phyloP scores from a whole-genome alignment of 345 rosid species.

The Triadica sebifera region DNA sequence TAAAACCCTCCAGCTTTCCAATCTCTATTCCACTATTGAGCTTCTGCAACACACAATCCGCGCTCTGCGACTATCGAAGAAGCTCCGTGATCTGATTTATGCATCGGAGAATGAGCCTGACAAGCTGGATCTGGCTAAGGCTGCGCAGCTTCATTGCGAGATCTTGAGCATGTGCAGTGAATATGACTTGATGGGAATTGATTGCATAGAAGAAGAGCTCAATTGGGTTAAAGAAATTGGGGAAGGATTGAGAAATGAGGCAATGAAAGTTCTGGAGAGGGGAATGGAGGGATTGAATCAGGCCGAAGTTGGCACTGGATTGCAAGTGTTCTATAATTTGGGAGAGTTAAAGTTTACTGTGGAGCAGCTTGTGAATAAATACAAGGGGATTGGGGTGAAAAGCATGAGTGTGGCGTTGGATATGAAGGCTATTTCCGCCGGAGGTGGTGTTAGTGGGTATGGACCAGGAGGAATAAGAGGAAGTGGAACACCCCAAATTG shows the following conservation, averaged over 20 bases:
- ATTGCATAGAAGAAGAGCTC: constrained; percentile 65
- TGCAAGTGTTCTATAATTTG: not conserved
- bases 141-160: not conserved
- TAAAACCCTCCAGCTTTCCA: constrained; percentile 66
- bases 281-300: constrained; percentile 98
- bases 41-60: constrained; percentile 82
- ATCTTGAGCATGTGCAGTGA: constrained; percentile 33
- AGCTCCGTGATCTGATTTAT: constrained; percentile 64
- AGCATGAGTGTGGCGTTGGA: constrained; percentile 74
- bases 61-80: constrained; percentile 60
- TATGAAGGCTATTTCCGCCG: constrained; percentile 79
- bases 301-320: constrained; percentile 88
- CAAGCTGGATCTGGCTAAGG: not conserved
- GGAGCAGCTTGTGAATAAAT: constrained; percentile 76
- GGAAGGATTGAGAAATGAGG: constrained; percentile 60
- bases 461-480: constrained; percentile 96
- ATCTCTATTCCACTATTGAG: constrained; percentile 67
- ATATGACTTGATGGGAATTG: constrained; percentile 69
- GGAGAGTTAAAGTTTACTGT: constrained; percentile 69
- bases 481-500: constrained; percentile 89
- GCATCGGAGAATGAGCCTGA: not conserved
- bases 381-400: constrained; percentile 76
- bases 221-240: constrained; percentile 30
- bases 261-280: constrained; percentile 79
- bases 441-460: constrained; percentile 47